These are phyloP conservation scores for Pichia heedii DNA, from an alignment of 805 yeast species.

Conservation along the genomic window DNA sequence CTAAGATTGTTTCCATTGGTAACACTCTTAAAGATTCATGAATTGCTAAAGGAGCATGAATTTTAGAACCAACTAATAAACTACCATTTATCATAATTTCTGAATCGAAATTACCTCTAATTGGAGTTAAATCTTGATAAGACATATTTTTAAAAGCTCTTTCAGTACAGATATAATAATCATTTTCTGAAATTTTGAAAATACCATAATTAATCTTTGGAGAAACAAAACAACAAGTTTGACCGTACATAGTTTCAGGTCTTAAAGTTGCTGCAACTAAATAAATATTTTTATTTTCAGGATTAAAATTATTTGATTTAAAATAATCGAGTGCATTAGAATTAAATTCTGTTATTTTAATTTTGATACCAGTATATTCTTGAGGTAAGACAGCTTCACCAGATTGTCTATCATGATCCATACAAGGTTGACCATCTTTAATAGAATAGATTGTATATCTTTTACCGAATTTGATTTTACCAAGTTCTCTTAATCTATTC, in stretches of 20 bases:
- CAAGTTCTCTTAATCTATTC: slow-evolving; percentile 72
- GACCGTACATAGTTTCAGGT: slow-evolving; percentile 99
- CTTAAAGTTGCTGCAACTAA: slow-evolving; percentile 95
- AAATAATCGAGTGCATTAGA: slow-evolving; percentile 47
- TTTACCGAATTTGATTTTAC: slow-evolving; percentile 95
- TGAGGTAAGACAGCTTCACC: slow-evolving; percentile 98
- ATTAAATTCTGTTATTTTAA: slow-evolving; percentile 55
- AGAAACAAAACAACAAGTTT: slow-evolving; percentile 95
- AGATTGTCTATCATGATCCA: slow-evolving; percentile 96
- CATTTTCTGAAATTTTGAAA: slow-evolving; percentile 72
- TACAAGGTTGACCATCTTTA: slow-evolving; percentile 98
- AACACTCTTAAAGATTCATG: slow-evolving; percentile 66
- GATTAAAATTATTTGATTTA: slow-evolving; percentile 38
- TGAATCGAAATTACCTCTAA: slow-evolving; percentile 68
- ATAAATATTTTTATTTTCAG: slow-evolving; percentile 53
- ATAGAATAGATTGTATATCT: slow-evolving; percentile 96
- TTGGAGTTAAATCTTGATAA: slow-evolving; percentile 86
- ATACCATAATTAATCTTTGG: slow-evolving; percentile 91
- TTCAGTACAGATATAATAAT: slow-evolving; percentile 77
- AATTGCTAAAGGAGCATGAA: slow-evolving; percentile 74
- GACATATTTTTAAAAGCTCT: slow-evolving; percentile 97
- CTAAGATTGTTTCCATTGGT: slow-evolving; percentile 96
- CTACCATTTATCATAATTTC: slow-evolving; percentile 56
- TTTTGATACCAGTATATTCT: slow-evolving; percentile 91
- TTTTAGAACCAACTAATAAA: slow-evolving; percentile 74